Base-by-base conservation (phyloP, 2,329 filamentous ascomycete species). In the Neofusicoccum ribis region DNA sequence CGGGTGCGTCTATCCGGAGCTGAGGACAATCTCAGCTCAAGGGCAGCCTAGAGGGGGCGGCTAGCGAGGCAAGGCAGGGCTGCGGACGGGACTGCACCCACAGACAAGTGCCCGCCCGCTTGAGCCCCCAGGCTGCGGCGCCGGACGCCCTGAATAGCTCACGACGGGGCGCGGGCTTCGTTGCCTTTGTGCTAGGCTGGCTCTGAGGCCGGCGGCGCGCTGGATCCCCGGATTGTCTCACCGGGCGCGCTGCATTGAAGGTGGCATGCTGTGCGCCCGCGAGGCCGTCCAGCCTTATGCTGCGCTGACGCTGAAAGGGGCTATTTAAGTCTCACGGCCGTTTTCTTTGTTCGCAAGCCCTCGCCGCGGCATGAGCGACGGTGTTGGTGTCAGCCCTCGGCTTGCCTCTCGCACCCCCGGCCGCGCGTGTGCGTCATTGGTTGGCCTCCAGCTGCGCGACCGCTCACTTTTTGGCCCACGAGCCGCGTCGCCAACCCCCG, bases 361-460 rank as follows among this genome's bases (percentile, higher is more conserved):
- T 44, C 43, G 43, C n/a, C 54, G 31, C 50, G 50, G 50, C 31
- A 52, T 11, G 50, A 37, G 34, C 50, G 34, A 37, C 50, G 1
- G 50, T 52, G 31, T 37, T 31, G 3, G 50, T 52, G 31, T 37
- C 47, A 51, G 47, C 47, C 47, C 47, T 58, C 23, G 54, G 23
- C 39, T 17, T 27, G 39, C 39, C 41, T 15, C 27, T n/a, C 5
- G 41, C 56, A 47, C 27, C 27, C 27, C 27, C 27, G 27, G 27
- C 27, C 27, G 27, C 56, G 43, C 56, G 56, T 37, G 56, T 60
- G 43, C 56, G 56, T 60, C 56, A 60, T 60, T 60, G 56, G 56
- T 31, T 31, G 43, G 11, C 41, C 41, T 17, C 43, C 41, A 37
- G 43, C 56, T 36, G 56, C 41, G 31, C 43, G 39, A 17, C 43